Percentiles rank a stretch among this genome's conserved stretches.
Conservation (phyloP, 192 early-diverging fungal genomes). For the Hyaloraphidium curvatum region DNA sequence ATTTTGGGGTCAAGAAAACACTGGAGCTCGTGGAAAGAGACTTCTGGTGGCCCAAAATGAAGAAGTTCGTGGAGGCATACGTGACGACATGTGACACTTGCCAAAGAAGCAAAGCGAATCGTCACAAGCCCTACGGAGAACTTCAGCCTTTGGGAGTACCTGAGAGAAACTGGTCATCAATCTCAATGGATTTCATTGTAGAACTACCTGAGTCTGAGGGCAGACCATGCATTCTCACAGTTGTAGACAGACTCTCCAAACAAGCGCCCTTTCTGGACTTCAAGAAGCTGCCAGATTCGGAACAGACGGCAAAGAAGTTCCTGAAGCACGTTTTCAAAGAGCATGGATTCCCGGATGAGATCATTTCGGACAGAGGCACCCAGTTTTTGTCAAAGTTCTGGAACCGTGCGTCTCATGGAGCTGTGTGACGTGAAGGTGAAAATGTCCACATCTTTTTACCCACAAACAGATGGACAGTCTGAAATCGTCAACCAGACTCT, state of each 20-base stretch:
- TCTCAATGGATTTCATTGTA: constrained; percentile 24
- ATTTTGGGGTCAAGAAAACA: constrained; percentile 17
- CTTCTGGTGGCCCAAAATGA: constrained; percentile 17
- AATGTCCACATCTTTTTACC: constrained; percentile 21
- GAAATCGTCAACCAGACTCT: constrained; percentile 18
- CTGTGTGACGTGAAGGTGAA: constrained; percentile 10
- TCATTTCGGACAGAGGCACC: constrained; percentile 24
- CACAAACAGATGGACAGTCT: constrained; percentile 21
- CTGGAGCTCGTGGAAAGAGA: constrained; percentile 11
- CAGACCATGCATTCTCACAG: constrained; percentile 17
- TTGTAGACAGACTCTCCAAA: constrained; percentile 24
- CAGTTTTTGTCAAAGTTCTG: constrained; percentile 23
- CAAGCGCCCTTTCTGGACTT: constrained; percentile 1
- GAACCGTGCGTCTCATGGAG: constrained; percentile 2
- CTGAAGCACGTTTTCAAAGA: constrained; percentile 9
- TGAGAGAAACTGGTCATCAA: constrained; percentile 12
- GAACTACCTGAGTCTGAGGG: constrained; percentile 6
- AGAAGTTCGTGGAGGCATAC: constrained; percentile 11
- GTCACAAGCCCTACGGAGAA: constrained; percentile 16
- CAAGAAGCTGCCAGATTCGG: background rate
- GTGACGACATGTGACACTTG: constrained; percentile 15
- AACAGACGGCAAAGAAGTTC: constrained; percentile 9
- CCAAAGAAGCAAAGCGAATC: constrained; percentile 9
- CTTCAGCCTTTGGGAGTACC: constrained; percentile 14
- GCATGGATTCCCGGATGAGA: constrained; percentile 18